A percentile compares a stretch with the other conserved stretches of the same genome.
Conservation (phyloP, 140 eudicot species). For the Senecio squalidus region DNA sequence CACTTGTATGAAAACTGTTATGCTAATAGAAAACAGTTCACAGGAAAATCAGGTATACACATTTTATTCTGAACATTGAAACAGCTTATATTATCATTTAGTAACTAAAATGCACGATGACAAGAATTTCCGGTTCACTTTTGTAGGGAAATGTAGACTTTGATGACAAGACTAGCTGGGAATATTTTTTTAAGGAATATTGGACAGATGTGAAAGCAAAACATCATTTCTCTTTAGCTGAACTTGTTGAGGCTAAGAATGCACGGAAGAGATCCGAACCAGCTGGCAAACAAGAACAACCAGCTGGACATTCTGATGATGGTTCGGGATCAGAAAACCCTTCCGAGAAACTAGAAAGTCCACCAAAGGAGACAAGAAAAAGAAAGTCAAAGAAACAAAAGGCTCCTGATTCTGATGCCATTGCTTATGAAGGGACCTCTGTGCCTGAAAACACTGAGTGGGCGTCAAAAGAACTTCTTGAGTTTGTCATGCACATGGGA, state of each 20-base stretch:
- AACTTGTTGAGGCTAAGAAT: slow-evolving; percentile 70
- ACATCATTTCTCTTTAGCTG: slow-evolving; percentile 55
- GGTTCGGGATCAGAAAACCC: slow-evolving; percentile 64
- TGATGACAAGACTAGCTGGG: slow-evolving; percentile 85
- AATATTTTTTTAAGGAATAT: slow-evolving; percentile 80
- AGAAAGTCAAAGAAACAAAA: slow-evolving; percentile 48
- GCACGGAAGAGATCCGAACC: slow-evolving; percentile 45
- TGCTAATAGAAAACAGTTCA: slow-evolving; percentile 49
- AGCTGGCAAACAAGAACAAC: slow-evolving; percentile 39
- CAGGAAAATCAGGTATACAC: slow-evolving; percentile 51
- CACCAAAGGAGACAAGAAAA: slow-evolving; percentile 41
- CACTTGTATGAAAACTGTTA: slow-evolving; percentile 71
- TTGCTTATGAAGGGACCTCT: slow-evolving; percentile 31
- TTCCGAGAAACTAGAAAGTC: slow-evolving; percentile 33
- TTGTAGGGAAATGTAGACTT: slow-evolving; percentile 51
- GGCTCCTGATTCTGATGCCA: slow-evolving; percentile 25
- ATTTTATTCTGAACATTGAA: background rate
- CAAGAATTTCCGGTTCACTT: slow-evolving; percentile 3
- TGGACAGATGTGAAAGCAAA: slow-evolving; percentile 59
- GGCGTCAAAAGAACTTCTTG: slow-evolving; percentile 87
- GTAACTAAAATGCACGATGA: slow-evolving; percentile 11
- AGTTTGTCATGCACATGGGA: slow-evolving; percentile 84
- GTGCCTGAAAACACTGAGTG: slow-evolving; percentile 43
- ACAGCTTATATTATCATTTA: background rate
- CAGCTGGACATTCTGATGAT: slow-evolving; percentile 44